phyloP scores from a whole-genome alignment of 1,139 yeast genomes.

The Starmera stellimalicola region DNA sequence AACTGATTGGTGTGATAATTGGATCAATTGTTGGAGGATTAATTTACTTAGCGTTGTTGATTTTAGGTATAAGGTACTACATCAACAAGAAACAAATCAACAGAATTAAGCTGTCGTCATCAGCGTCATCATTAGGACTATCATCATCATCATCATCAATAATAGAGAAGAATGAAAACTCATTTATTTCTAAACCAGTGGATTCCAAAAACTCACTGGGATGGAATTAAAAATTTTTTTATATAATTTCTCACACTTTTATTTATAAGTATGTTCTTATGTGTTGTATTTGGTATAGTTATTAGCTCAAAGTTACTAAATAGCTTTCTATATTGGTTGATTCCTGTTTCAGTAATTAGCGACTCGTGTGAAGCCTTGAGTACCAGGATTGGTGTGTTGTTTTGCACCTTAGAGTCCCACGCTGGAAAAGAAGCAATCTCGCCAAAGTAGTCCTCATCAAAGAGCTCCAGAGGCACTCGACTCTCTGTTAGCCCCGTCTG shows the following conservation, averaged over 20 bases:
- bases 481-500: slow-evolving; percentile 12
- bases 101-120: slow-evolving; percentile 12
- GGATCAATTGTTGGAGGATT: slow-evolving; percentile 65
- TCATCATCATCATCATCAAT: too few relatives aligned
- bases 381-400: slow-evolving; percentile 24
- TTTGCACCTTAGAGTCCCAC: slow-evolving; percentile 16
- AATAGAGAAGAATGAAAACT: slow-evolving; percentile 6
- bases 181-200: slow-evolving; percentile 32
- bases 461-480: slow-evolving; percentile 18
- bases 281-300: slow-evolving; percentile 2
- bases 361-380: slow-evolving; percentile 28
- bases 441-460: slow-evolving; percentile 3
- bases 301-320: slow-evolving; percentile 20
- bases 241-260: slow-evolving; percentile 3
- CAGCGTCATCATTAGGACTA: too few relatives aligned
- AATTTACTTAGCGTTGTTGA: slow-evolving; percentile 45
- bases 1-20: slow-evolving; percentile 23
- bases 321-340: slow-evolving; percentile 21
- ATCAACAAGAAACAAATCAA: slow-evolving; percentile 27
- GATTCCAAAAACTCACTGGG: slow-evolving; percentile 40
- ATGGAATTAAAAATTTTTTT: slow-evolving; percentile 23
- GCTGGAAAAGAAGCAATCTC: slow-evolving; percentile 11
- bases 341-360: slow-evolving; percentile 24
- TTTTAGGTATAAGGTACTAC: slow-evolving; percentile 27
- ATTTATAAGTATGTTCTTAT: slow-evolving; percentile 6